Conservation (phyloP, 2,329 filamentous ascomycete species). For the Chrysosporium keratinophilum region DNA sequence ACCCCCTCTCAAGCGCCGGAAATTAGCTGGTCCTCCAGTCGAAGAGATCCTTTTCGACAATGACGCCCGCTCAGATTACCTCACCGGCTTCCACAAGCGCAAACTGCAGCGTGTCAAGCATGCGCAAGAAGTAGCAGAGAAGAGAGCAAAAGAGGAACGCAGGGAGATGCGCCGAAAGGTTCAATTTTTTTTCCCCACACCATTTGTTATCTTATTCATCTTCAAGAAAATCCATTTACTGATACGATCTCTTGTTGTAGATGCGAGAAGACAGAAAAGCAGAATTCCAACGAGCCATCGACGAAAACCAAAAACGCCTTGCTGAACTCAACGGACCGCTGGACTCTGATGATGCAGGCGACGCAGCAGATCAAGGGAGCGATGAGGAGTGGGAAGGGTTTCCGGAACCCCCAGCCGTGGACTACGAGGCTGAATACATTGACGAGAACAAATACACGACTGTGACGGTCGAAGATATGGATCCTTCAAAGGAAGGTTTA, state of each 20-base stretch:
- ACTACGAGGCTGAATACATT: slow-evolving; percentile 86
- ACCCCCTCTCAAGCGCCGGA: slow-evolving; percentile 51
- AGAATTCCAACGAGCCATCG: slow-evolving; percentile 72
- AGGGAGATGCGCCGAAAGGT: slow-evolving; percentile 67
- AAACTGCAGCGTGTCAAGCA: slow-evolving; percentile 75
- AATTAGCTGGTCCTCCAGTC: slow-evolving; percentile 37
- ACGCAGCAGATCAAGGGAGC: slow-evolving; percentile 27
- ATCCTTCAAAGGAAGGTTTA: slow-evolving; percentile 63
- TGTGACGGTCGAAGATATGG: slow-evolving; percentile 84
- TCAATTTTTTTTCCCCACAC: slow-evolving; percentile 13
- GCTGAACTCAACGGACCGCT: slow-evolving; percentile 46
- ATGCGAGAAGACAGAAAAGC: slow-evolving; percentile 70
- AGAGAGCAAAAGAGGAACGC: slow-evolving; percentile 67
- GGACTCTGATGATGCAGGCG: background rate
- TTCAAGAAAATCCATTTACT: background rate
- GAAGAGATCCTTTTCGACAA: slow-evolving; percentile 82
- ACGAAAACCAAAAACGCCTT: slow-evolving; percentile 61
- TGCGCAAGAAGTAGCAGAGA: slow-evolving; percentile 70
- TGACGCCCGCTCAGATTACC: slow-evolving; percentile 68
- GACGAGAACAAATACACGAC: slow-evolving; percentile 95
- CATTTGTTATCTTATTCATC: background rate
- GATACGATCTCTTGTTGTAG: slow-evolving; percentile 39
- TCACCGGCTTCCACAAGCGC: slow-evolving; percentile 95
- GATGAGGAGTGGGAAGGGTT: slow-evolving; percentile 59
- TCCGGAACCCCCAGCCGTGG: slow-evolving; percentile 45